Evolutionary conservation across 2,329 filamentous ascomycete species (phyloP).

Genomic region (Hypoxylon sp.): DNA sequence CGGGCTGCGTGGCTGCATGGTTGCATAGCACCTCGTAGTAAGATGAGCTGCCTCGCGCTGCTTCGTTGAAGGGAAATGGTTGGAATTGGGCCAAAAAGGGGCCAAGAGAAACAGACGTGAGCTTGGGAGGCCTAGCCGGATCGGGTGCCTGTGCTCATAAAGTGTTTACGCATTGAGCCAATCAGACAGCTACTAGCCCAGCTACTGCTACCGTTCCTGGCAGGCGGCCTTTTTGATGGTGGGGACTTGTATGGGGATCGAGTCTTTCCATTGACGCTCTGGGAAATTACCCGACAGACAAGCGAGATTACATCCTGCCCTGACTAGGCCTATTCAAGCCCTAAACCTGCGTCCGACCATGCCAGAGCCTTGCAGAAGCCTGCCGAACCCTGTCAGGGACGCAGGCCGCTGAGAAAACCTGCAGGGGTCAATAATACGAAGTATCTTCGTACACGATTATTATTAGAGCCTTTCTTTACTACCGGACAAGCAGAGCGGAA

Average conservation of each 20-base stretch:
- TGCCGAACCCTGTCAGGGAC: no score
- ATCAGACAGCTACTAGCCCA: conserved; percentile 10
- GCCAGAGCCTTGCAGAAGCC: conserved; percentile 4
- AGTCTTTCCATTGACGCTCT: conserved; percentile 28
- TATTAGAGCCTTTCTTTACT: conserved; percentile 12
- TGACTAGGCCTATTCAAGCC: conserved; percentile 31
- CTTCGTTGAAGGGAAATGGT: conserved; percentile 14
- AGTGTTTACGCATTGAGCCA: conserved; percentile 13
- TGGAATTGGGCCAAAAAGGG: conserved; percentile 22
- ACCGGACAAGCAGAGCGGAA: conserved; percentile 4
- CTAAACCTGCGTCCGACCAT: conserved; percentile 10
- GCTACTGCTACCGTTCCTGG: conserved; percentile 22
- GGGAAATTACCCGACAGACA: conserved; percentile 42
- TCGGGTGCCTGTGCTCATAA: conserved; percentile 17
- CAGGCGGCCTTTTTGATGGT: conserved; percentile 17
- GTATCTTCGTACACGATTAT: conserved; percentile 21
- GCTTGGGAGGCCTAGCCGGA: conserved; percentile 21
- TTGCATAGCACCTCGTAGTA: background rate
- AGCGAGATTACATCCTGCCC: conserved; percentile 42
- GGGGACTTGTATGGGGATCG: conserved; percentile 7
- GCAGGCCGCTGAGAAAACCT: no score
- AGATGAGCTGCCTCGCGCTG: background rate
- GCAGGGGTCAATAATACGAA: no score
- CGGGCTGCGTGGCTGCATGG: conserved; percentile 7
- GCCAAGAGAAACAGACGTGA: background rate